Base-by-base conservation (phyloP, 768 basidiomycete genomes). In the Mycena belliarum region DNA sequence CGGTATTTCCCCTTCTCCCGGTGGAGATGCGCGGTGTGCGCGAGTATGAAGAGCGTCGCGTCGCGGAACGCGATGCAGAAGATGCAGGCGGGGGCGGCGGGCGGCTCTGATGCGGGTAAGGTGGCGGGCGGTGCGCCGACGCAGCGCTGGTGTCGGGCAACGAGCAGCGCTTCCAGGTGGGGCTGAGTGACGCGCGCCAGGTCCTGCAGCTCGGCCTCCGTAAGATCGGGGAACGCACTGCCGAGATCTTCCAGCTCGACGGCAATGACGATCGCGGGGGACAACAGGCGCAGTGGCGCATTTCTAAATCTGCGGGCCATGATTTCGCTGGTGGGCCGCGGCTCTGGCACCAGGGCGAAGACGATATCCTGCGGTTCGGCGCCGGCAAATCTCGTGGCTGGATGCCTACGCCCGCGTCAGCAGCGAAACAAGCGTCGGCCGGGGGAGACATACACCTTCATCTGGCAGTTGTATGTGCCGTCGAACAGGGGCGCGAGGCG, bases 41-140 rank as follows among this genome's bases (percentile, higher is more conserved):
- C 55, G 24, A 56, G 33, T 24, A 56, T 49, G 48, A 49, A 56
- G n/a, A 56, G 16, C 49, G 55, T 56, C 55, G 33, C 26, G 26
- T 56, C 24, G 41, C 55, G 55, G 48, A 56, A 49, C 3, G 55
- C 55, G 23, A 56, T 35, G 1, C 25, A 47, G 23, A 56, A 56
- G 35, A 56, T 44, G 48, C 48, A 56, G n/a, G 21, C 32, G 18
- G 55, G 41, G 2, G 55, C 23, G 29, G 32, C 15, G 18, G 54
- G 3, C n/a, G 18, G 40, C 40, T 14, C 4, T 6, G 18, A 6
- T 5, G 18, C 18, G 18, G 37, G 10, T 37, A 14, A 14, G 6
- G 6, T 32, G 6, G 29, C 29, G 7, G 29, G 14, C 6, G 29
- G 14, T 32, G 29, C 29, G 7, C 14, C 29, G 5, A 3, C 6